These are phyloP conservation scores for Xylaria sp. DNA, from an alignment of 2,329 filamentous ascomycete species.

Conservation along the genomic window DNA sequence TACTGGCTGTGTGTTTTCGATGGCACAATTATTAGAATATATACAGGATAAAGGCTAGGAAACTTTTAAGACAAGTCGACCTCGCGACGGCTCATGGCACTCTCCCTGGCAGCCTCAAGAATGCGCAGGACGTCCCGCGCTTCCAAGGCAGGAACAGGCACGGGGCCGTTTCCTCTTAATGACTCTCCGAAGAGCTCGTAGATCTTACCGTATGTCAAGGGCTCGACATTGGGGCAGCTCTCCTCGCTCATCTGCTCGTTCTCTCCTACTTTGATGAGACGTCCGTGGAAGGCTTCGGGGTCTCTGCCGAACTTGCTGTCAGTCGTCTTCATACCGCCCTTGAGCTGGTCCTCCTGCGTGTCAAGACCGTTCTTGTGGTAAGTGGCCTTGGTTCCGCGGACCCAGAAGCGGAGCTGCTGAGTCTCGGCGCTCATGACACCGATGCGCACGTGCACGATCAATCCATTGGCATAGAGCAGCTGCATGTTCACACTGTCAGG, in stretches of 20 bases:
- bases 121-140: conserved; percentile 49
- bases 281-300: conserved; percentile 49
- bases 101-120: conserved; percentile 48
- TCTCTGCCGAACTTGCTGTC: conserved; percentile 63
- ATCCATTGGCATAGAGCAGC: conserved; percentile 58
- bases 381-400: conserved; percentile 66
- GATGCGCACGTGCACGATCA: conserved; percentile 65
- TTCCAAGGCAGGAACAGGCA: conserved; percentile 49
- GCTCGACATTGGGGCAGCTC: conserved; percentile 53
- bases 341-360: conserved; percentile 69
- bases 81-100: conserved; percentile 43
- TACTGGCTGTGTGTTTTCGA: no score
- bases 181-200: conserved; percentile 53
- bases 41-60: background rate
- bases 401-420: conserved; percentile 69
- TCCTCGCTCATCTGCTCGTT: conserved; percentile 47
- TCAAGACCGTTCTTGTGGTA: conserved; percentile 70
- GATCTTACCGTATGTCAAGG: conserved; percentile 60
- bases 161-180: conserved; percentile 43
- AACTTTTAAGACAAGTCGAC: conserved; percentile 33
- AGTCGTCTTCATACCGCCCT: conserved; percentile 54
- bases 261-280: conserved; percentile 49
- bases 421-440: conserved; percentile 63
- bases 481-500: conserved; percentile 58
- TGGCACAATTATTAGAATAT: no score